Percentiles rank a stretch among this genome's conserved stretches.
These are phyloP conservation scores for Ceratocystis cubensis DNA, from an alignment of 2,329 filamentous ascomycete species.

Conservation along the genomic window DNA sequence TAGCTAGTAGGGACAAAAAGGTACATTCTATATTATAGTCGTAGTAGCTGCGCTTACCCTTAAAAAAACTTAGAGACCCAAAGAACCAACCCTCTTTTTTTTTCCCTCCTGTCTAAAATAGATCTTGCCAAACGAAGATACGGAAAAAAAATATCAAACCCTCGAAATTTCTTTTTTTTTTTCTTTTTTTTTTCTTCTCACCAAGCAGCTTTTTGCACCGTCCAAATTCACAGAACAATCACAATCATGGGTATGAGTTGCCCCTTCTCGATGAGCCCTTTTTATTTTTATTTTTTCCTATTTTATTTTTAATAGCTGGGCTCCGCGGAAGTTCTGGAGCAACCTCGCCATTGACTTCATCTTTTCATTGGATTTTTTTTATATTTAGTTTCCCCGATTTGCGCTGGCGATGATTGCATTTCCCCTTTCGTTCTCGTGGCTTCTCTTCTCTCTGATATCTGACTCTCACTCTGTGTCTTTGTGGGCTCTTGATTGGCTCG, in stretches of 20 bases:
- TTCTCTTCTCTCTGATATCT: background rate
- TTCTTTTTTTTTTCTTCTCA: slow-evolving; percentile 15
- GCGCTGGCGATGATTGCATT: background rate
- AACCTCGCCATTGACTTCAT: slow-evolving; percentile 6
- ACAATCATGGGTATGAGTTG: slow-evolving; percentile 48
- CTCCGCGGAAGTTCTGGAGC: background rate
- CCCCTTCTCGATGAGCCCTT: background rate
- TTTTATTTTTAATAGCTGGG: no score
- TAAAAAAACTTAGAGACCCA: background rate
- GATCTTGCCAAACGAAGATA: background rate
- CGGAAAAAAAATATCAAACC: slow-evolving; percentile 12
- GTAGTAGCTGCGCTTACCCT: background rate
- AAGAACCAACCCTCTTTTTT: slow-evolving; percentile 13
- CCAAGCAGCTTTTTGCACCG: slow-evolving; percentile 33
- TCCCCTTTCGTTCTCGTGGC: background rate
- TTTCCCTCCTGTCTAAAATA: background rate
- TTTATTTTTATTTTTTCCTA: background rate
- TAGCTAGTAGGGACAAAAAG: no score
- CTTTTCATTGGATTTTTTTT: slow-evolving; percentile 20
- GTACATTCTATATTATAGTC: no score
- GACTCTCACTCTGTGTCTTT: background rate
- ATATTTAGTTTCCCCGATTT: slow-evolving; percentile 6
- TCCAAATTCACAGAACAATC: slow-evolving; percentile 32
- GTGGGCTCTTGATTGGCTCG: no score
- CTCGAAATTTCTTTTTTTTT: slow-evolving; percentile 12